Percentiles rank a stretch among this genome's conserved stretches.
Conservation (phyloP, 306 rosid species). For the Malus domestica region ASM211411v1 NC_041798.1:38357001-38357500, state of each 20-base stretch:
- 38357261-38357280: slow-evolving; percentile 62
- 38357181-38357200: slow-evolving; percentile 60
- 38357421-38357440: not conserved
- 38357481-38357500: not conserved
- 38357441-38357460: not conserved
- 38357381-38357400: not conserved
- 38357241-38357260: slow-evolving; percentile 61
- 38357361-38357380: slow-evolving; percentile 34
- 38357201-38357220: slow-evolving; percentile 78
- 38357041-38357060: slow-evolving; percentile 45
- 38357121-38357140: slow-evolving; percentile 73
- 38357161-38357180: slow-evolving; percentile 55
- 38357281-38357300: slow-evolving; percentile 57
- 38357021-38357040: slow-evolving; percentile 56
- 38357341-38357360: not conserved
- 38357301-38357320: slow-evolving; percentile 47
- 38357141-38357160: slow-evolving; percentile 37
- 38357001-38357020: slow-evolving; percentile 75
- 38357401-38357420: not conserved
- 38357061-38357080: slow-evolving; percentile 54
- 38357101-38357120: slow-evolving; percentile 56
- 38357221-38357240: slow-evolving; percentile 53
- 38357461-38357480: not conserved
- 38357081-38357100: slow-evolving; percentile 49
- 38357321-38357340: slow-evolving; percentile 25